Conservation (phyloP, 1,284 basidiomycete species). For the Trametes polyzona region DNA sequence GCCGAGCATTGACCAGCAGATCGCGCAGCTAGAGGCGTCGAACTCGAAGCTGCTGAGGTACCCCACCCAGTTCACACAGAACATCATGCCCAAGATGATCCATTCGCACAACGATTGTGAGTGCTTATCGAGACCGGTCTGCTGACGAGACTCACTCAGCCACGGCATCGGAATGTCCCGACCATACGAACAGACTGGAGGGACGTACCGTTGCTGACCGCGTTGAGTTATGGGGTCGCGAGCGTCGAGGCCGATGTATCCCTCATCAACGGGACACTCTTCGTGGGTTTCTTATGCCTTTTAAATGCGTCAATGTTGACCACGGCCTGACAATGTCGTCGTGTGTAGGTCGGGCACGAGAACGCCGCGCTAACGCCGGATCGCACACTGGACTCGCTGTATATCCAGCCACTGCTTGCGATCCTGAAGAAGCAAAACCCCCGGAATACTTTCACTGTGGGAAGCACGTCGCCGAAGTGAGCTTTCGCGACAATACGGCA, state of each 20-base stretch:
- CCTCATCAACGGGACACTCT: slow-evolving; percentile 50
- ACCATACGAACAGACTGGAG: slow-evolving; percentile 48
- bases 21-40: slow-evolving; percentile 42
- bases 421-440: slow-evolving; percentile 51
- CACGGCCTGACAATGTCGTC: not conserved
- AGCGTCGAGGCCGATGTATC: slow-evolving; percentile 62
- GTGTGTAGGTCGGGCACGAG: slow-evolving; percentile 52
- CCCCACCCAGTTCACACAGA: slow-evolving; percentile 55
- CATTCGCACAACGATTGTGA: slow-evolving; percentile 62
- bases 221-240: slow-evolving; percentile 52
- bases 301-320: not conserved
- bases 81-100: slow-evolving; percentile 53
- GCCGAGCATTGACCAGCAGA: slow-evolving; percentile 42
- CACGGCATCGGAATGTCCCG: not conserved
- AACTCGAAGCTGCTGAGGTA: slow-evolving; percentile 50
- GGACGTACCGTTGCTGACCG: slow-evolving; percentile 53
- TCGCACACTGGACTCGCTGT: slow-evolving; percentile 47
- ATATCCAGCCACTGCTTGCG: slow-evolving; percentile 50
- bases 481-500: slow-evolving; percentile 7
- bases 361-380: slow-evolving; percentile 37
- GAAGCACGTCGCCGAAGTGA: slow-evolving; percentile 47
- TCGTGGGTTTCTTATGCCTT: slow-evolving; percentile 35
- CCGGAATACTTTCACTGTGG: slow-evolving; percentile 43
- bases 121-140: no score
- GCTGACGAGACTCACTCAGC: not conserved